phyloP scores from a whole-genome alignment of 805 yeast genomes.

The Saturnispora saitoi region DNA sequence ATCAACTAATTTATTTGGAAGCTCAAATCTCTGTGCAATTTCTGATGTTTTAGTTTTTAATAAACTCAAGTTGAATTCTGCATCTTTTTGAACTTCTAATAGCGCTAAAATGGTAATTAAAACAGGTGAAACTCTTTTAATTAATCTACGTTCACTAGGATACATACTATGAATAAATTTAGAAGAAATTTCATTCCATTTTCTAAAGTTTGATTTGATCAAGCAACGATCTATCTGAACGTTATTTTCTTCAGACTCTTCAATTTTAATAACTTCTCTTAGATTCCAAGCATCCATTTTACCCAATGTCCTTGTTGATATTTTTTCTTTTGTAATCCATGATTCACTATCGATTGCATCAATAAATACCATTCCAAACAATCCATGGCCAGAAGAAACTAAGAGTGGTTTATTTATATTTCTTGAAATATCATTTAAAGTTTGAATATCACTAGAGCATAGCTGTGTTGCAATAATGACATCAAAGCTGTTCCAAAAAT shows the following conservation, averaged over 20 bases:
- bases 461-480: constrained; percentile 72
- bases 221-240: constrained; percentile 30
- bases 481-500: constrained; percentile 49
- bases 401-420: constrained; percentile 54
- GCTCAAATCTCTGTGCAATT: constrained; percentile 32
- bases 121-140: constrained; percentile 45
- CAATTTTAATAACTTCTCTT: constrained; percentile 31
- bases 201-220: constrained; percentile 30
- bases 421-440: constrained; percentile 52
- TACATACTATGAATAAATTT: constrained; percentile 9
- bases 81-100: constrained; percentile 31
- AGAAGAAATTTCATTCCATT: constrained; percentile 24
- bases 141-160: constrained; percentile 26
- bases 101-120: constrained; percentile 54
- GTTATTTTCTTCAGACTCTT: constrained; percentile 27
- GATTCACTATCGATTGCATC: constrained; percentile 66
- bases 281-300: constrained; percentile 3
- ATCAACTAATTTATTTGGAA: constrained; percentile 35
- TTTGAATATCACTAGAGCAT: constrained; percentile 30
- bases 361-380: constrained; percentile 72
- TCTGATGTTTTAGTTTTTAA: constrained; percentile 26
- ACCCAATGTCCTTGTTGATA: constrained; percentile 46
- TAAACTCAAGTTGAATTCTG: constrained; percentile 12
- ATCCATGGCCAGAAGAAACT: constrained; percentile 61
- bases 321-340: constrained; percentile 41